Base-by-base conservation (phyloP, 129 eudicot genomes). In the Escallonia rubra region DNA sequence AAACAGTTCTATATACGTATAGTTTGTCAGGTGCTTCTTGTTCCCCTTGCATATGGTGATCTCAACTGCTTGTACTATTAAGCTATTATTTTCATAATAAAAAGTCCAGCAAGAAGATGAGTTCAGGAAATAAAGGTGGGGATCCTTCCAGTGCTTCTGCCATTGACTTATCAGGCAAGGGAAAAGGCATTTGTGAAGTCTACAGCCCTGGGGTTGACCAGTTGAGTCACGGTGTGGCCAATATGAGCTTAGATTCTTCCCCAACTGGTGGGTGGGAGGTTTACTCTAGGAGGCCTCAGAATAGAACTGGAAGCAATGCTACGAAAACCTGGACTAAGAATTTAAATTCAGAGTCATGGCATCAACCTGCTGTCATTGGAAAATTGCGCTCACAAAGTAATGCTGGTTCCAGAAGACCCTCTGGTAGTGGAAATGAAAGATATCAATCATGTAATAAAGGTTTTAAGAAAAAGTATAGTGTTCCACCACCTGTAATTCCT, bases 191-290 rank as follows among this genome's bases (percentile, higher is more conserved):
- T 23, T 12, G 51, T 13, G 53, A 45, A 38, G 46, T n/a, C 72
- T 80, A 71, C 10, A 44, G 54, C 23, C 66, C 16, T 48, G 70
- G 44, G 2, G 41, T 66, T n/a, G 78, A 78, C 47, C 63, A 70
- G 15, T 12, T 78, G 64, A 16, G 43, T 41, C 63, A 54, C n/a
- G 71, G 74, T 59, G 78, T 81, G 45, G 64, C 68, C 5, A 68
- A 57, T 44, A 43, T 81, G 60, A 66, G 41, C 39, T n/a, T 81
- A 51, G 67, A 74, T 13, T 23, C 78, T 59, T 54, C 76, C 5
- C 70, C 65, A 7, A 76, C 78, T 49, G 83, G 74, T 7, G 80
- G 76, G 4, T 82, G 87, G 87, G 83, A 65, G 41, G 76, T 65
- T 9, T 72, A 42, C 23, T 56, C 23, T 3, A 78, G 72, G 73